These are phyloP conservation scores for Acacia concinna DNA, from an alignment of 331 rosid species.

Conservation along the genomic window DNA sequence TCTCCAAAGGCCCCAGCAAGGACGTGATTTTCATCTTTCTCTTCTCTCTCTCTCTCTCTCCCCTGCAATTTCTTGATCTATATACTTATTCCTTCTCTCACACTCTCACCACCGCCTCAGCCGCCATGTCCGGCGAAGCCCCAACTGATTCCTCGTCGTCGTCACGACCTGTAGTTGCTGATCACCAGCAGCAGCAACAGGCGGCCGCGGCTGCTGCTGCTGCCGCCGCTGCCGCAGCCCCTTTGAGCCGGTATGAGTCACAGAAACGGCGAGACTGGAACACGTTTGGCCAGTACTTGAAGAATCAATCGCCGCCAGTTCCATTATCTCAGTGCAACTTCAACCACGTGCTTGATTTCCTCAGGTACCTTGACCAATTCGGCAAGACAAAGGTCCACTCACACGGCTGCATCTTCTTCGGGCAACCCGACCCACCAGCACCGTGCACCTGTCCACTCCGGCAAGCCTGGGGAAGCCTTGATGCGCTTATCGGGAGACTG, in stretches of 20 bases:
- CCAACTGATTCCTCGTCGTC: constrained; percentile 54
- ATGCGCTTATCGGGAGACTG: constrained; percentile 83
- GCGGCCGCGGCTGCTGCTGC: not conserved
- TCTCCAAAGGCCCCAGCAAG: constrained; percentile 56
- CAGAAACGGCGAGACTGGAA: constrained; percentile 88
- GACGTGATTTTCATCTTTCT: constrained; percentile 72
- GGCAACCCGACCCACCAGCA: constrained; percentile 85
- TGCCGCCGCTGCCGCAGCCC: constrained; percentile 7
- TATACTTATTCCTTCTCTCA: not conserved
- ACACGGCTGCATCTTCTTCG: constrained; percentile 77
- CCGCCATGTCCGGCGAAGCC: constrained; percentile 44
- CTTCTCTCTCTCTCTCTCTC: constrained; percentile 43
- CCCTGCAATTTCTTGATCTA: constrained; percentile 1
- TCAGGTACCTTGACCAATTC: constrained; percentile 81
- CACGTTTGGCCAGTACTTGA: constrained; percentile 81
- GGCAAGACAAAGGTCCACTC: constrained; percentile 88
- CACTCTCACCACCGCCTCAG: not conserved
- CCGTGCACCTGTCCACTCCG: constrained; percentile 83
- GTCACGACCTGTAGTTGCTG: constrained; percentile 30
- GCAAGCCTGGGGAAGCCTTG: constrained; percentile 96
- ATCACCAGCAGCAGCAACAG: constrained; percentile 8
- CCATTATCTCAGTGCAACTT: constrained; percentile 69
- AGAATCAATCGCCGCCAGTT: constrained; percentile 63
- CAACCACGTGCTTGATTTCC: constrained; percentile 82
- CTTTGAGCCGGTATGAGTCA: constrained; percentile 76